These are phyloP conservation scores for Brasilioporus rufonigricans DNA, from an alignment of 768 basidiomycete species.

Conservation along the genomic window DNA sequence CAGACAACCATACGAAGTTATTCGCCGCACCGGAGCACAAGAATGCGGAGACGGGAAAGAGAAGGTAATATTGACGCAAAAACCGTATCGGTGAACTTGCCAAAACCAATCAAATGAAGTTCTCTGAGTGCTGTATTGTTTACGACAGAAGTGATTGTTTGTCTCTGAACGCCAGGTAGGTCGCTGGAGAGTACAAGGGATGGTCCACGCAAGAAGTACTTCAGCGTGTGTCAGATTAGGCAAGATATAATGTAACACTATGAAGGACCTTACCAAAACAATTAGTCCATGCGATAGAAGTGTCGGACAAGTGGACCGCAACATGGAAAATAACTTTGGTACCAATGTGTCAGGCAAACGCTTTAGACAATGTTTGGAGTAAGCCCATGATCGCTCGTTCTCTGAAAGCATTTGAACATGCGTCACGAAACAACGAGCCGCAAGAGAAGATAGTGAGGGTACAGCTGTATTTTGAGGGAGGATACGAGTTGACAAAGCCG, in stretches of 20 bases:
- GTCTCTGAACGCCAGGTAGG: slow-evolving; percentile 50
- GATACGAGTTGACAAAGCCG: slow-evolving; percentile 46
- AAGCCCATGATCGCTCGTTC: slow-evolving; percentile 39
- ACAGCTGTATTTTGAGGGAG: slow-evolving; percentile 32
- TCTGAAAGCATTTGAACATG: slow-evolving; percentile 41
- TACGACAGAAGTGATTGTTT: slow-evolving; percentile 47
- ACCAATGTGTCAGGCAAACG: slow-evolving; percentile 51
- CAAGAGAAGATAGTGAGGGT: slow-evolving; percentile 48
- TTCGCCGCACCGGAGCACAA: slow-evolving; percentile 53
- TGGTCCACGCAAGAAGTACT: slow-evolving; percentile 61
- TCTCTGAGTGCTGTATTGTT: slow-evolving; percentile 36
- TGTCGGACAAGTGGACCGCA: slow-evolving; percentile 49
- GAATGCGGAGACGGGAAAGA: slow-evolving; percentile 42
- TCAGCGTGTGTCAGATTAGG: background rate
- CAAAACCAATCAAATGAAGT: slow-evolving; percentile 51
- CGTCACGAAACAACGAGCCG: slow-evolving; percentile 50
- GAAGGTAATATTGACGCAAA: slow-evolving; percentile 51
- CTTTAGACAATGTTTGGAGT: slow-evolving; percentile 40
- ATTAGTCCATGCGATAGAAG: slow-evolving; percentile 56
- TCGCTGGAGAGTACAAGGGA: slow-evolving; percentile 46
- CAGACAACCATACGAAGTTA: slow-evolving; percentile 11
- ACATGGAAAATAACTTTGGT: slow-evolving; percentile 49
- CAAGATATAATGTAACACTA: background rate
- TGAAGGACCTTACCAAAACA: slow-evolving; percentile 41
- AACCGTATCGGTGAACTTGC: slow-evolving; percentile 47